Conservation (phyloP, 495 filamentous ascomycete species). For the Neurospora tetrasperma region DNA sequence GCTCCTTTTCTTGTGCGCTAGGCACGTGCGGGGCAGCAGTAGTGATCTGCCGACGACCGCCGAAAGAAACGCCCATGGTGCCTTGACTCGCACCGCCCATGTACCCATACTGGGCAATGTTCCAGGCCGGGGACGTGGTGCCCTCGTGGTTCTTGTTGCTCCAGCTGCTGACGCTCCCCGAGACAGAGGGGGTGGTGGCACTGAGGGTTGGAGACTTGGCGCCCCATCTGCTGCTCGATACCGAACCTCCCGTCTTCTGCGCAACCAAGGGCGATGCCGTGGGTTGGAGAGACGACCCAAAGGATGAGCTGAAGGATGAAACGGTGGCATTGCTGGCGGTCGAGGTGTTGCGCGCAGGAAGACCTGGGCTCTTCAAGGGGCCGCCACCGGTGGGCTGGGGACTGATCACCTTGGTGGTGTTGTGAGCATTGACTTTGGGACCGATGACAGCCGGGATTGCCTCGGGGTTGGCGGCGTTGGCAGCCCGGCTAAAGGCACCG, state of each 20-base stretch:
- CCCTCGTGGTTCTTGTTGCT: conserved; percentile 74
- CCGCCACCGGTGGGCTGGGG: conserved; percentile 55
- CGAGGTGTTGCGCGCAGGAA: conserved; percentile 52
- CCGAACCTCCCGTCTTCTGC: conserved; percentile 36
- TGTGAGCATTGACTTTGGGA: conserved; percentile 42
- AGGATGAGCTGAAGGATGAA: not conserved
- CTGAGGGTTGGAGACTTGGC: conserved; percentile 40
- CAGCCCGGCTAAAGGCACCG: conserved; percentile 79
- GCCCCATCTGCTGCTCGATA: conserved; percentile 44
- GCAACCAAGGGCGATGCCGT: conserved; percentile 30
- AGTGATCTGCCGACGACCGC: conserved; percentile 86
- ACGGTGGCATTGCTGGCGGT: conserved; percentile 53
- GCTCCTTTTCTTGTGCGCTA: conserved; percentile 49
- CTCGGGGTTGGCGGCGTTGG: conserved; percentile 63
- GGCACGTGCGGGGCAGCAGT: conserved; percentile 68
- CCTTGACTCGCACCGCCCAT: conserved; percentile 97
- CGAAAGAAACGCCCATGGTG: conserved; percentile 88
- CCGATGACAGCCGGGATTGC: conserved; percentile 66
- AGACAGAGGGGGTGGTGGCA: conserved; percentile 27
- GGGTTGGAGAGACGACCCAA: conserved; percentile 38
- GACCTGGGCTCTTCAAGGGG: conserved; percentile 4
- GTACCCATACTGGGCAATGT: conserved; percentile 97
- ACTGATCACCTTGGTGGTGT: conserved; percentile 47
- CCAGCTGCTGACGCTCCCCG: conserved; percentile 65
- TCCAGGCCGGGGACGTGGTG: conserved; percentile 84